Percentiles rank a stretch among this genome's conserved stretches.
Conservation (phyloP, 2,329 filamentous ascomycete species). For the Sporothrix phasma region DNA sequence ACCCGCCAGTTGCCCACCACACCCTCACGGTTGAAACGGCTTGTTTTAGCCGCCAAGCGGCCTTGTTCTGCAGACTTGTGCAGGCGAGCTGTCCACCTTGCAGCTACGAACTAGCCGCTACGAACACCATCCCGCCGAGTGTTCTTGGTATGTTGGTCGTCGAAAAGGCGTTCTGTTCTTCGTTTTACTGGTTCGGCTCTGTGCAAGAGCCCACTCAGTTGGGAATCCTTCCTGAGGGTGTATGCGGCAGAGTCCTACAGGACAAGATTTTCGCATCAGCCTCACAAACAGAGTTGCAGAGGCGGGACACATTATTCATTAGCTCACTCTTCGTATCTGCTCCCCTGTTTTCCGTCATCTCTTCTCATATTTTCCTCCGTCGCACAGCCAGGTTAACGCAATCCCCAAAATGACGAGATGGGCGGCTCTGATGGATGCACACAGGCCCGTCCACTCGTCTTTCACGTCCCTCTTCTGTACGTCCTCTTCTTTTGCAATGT, state of each 20-base stretch:
- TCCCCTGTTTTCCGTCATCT: not conserved
- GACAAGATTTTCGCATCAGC: not conserved
- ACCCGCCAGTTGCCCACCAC: not conserved
- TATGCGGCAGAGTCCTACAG: not conserved
- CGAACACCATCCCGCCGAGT: too few species aligned
- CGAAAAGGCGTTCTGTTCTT: not conserved
- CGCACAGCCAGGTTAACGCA: not conserved
- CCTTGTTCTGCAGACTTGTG: not conserved
- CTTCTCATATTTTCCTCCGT: not conserved
- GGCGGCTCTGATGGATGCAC: not conserved
- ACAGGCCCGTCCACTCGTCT: too few species aligned
- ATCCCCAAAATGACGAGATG: not conserved
- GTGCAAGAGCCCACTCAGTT: not conserved
- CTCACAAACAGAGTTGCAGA: not conserved
- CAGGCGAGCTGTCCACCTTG: not conserved
- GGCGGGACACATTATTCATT: too few species aligned
- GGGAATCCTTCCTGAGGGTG: not conserved
- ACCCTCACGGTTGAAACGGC: constrained; percentile 10
- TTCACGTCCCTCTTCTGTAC: too few species aligned
- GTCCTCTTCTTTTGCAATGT: too few species aligned
- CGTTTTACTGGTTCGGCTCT: not conserved
- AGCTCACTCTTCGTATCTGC: not conserved
- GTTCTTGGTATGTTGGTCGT: not conserved
- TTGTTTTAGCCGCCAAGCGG: constrained; percentile 10
- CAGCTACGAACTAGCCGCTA: too few species aligned